Base-by-base conservation (phyloP, 1,139 yeast genomes). In the Lipomyces yarrowii region DNA sequence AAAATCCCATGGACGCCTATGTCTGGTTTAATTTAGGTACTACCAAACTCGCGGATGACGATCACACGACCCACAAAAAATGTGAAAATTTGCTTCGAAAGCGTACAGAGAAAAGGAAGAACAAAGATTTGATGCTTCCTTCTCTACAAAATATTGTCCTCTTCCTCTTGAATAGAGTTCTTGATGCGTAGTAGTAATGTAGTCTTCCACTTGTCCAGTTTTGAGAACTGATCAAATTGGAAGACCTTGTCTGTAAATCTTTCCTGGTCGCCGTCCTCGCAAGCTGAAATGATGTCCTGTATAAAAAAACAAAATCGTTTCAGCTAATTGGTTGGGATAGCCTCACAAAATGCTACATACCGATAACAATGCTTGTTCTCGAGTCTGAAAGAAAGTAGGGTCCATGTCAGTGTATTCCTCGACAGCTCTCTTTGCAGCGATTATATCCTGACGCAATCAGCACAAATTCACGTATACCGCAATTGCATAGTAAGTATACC, bases 181-280 rank as follows among this genome's bases (percentile, higher is more conserved):
- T 94, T 94, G 73, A 94, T 87, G 78, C 89, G 89, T 74, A 93
- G 84, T 72, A 96, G 83, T 65, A 94, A 82, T 52, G 90, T 87
- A n/a, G 97, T 91, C 81, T 91, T 92, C 87, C 96, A 89, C 74
- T 89, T 91, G 77, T 96, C 99, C 67, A 94, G 86, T 78, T 92
- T 91, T 72, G 88, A 83, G 77, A 90, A 92, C 77, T 91, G 96
- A 77, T 94, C 99, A 74, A 80, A 94, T 71, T 90, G 96, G 76
- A 84, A 90, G 32, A 93, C 88, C 71, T 86, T 86, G 72, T 87
- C 87, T 3, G 96, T 86, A 74, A 91, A 86, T 61, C 81, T 84
- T 75, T 93, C 94, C 56, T 88, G 80, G 76, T 93, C 97, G 42
- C 96, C 96, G 61, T 87, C 88, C 69, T 87, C 86, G 62, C 90